Conservation (phyloP, 2,329 filamentous ascomycete species). For the Dactylonectria estremocensis region DNA sequence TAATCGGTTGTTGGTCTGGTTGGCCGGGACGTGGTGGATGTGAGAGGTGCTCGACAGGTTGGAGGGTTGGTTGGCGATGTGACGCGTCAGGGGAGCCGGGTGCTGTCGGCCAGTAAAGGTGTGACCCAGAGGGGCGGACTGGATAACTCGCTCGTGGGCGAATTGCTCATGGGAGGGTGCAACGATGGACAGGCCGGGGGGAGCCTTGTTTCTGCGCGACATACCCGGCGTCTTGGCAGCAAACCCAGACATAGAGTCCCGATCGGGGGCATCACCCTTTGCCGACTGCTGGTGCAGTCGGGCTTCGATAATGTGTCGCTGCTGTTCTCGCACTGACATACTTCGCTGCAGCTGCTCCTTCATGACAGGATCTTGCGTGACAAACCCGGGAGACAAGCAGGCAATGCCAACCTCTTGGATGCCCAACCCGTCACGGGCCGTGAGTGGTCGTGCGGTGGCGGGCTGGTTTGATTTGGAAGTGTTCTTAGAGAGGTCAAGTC, state of each 20-base stretch:
- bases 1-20: constrained; percentile 91
- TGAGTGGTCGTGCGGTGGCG: constrained; percentile 80
- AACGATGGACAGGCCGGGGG: constrained; percentile 94
- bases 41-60: constrained; percentile 88
- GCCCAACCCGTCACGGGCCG: constrained; percentile 82
- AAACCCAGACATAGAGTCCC: constrained; percentile 66
- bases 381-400: constrained; percentile 94
- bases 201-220: constrained; percentile 82
- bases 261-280: constrained; percentile 78
- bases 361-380: constrained; percentile 97
- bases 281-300: constrained; percentile 91
- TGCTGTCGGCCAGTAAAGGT: constrained; percentile 94
- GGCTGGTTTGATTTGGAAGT: constrained; percentile 67
- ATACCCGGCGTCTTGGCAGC: constrained; percentile 81
- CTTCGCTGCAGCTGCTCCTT: constrained; percentile 95
- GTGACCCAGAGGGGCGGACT: constrained; percentile 94
- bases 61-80: constrained; percentile 85
- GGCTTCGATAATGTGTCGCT: constrained; percentile 94
- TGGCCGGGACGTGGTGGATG: constrained; percentile 90
- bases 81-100: constrained; percentile 81
- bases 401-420: constrained; percentile 96
- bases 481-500: constrained; percentile 82
- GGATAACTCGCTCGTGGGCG: constrained; percentile 93
- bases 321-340: constrained; percentile 92
- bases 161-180: constrained; percentile 94